Evolutionary conservation across 306 rosid genomes (phyloP), one percentile per base, ranked within the genome.

Genomic region (Acacia confusa): DNA sequence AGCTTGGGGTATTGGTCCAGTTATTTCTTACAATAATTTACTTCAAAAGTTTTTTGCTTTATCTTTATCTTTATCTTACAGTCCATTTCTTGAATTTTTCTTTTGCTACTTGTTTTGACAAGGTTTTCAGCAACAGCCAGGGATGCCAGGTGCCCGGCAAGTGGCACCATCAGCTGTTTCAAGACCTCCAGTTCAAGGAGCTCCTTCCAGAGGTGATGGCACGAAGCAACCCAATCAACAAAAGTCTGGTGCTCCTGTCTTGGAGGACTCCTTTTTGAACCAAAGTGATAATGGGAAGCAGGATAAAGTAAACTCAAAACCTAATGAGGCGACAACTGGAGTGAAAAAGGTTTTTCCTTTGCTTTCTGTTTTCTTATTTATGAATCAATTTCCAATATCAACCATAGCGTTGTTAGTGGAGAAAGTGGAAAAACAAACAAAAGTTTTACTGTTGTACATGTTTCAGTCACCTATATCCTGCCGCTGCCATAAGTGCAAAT

Each of bases 71-170:
- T n/a, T 80, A 32, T 74, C 67, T 72, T 45, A 40, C 41, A 52
- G 24, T 76, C 80, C 76, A 17, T 70, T 72, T 82, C 68, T 80
- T 83, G 79, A 78, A 22, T 10, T 50, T 25, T 0, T 50, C 27
- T 55, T 7, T 45, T 76, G 47, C 24, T 47, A 67, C 66, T 66
- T 57, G 34, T 76, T 53, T 55, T 61, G 75, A 75, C 76, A 85
- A 95, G 98, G 97, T 78, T 89, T 89, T 87, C 94, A 86, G 83
- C 97, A 87, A 81, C 99, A 87, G 77, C 97, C 81, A 87, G 90
- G 84, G 72, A 84, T 84, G 77, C 84, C 85, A 78, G 90, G 94
- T 70, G 76, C 94, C 61, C 90, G 41, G 65, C 84, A 87, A 68
- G 75, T 85, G 87, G 84, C 82, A 66, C 88, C 95, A 48, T 68